A percentile compares a stretch with the other conserved stretches of the same genome.
Evolutionary conservation across 768 basidiomycete genomes (phyloP).

Genomic region (Lentinula sp.): DNA sequence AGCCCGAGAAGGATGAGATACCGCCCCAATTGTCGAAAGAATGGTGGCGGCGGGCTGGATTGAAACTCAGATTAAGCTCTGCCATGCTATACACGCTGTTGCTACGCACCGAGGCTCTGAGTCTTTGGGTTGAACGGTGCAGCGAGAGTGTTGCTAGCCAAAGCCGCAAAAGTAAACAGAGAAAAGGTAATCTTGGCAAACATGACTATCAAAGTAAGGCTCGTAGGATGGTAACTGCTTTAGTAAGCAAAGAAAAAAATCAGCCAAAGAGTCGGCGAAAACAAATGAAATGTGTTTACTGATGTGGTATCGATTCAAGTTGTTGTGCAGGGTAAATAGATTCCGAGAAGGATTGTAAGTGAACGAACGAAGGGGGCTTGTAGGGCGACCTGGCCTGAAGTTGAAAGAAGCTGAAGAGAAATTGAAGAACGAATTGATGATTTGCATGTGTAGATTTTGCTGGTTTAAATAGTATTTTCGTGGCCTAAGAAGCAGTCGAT

Average conservation of each 20-base stretch:
- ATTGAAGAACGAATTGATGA: neutral
- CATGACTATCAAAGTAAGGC: conserved; percentile 19
- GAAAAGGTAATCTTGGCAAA: conserved; percentile 30
- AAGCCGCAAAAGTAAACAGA: conserved; percentile 23
- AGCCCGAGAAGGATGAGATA: conserved; percentile 26
- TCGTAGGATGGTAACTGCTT: neutral
- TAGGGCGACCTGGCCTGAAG: neutral
- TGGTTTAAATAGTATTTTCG: neutral
- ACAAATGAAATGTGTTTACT: no score
- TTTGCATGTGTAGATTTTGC: neutral
- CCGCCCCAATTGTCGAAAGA: conserved; percentile 32
- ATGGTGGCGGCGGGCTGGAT: neutral
- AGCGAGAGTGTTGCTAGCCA: conserved; percentile 23
- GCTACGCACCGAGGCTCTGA: conserved; percentile 20
- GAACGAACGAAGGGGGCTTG: neutral
- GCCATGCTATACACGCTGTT: neutral
- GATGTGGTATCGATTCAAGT: no score
- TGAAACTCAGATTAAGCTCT: neutral
- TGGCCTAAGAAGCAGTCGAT: neutral
- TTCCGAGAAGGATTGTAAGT: neutral
- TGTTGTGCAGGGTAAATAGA: neutral
- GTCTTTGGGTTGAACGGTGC: conserved; percentile 18
- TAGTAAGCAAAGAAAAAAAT: neutral
- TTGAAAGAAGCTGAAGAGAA: neutral
- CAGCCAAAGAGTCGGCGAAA: neutral